phyloP scores from a whole-genome alignment of 768 basidiomycete species.

The Psilocybe subaeruginosa region DNA sequence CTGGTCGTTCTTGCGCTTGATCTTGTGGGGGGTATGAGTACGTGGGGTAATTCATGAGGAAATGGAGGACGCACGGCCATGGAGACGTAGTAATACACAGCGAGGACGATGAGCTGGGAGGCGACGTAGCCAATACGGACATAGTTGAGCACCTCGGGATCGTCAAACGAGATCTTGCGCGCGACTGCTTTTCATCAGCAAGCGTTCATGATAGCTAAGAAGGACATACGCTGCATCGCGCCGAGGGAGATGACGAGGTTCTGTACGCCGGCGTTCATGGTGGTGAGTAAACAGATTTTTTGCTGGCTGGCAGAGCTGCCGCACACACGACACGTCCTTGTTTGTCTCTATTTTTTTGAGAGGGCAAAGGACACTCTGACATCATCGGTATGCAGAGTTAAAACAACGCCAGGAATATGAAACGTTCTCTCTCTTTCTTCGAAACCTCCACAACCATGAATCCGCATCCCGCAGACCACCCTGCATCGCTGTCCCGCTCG shows the following conservation, averaged over 20 bases:
- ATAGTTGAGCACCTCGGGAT: constrained; percentile 79
- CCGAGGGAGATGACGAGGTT: constrained; percentile 91
- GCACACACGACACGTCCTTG: constrained; percentile 6
- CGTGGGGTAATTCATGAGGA: background rate
- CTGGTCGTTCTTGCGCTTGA: constrained; percentile 94
- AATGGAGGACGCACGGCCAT: constrained; percentile 54
- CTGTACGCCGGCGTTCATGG: constrained; percentile 75
- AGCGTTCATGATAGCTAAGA: background rate
- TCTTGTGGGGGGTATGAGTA: constrained; percentile 43
- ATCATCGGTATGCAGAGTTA: background rate
- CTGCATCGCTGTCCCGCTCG: constrained; percentile 14
- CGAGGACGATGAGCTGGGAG: constrained; percentile 73
- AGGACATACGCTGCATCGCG: constrained; percentile 80
- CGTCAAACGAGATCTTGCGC: constrained; percentile 87
- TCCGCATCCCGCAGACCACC: background rate
- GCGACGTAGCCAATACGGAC: constrained; percentile 84
- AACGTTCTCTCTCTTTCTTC: too few species aligned
- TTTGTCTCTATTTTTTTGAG: constrained; percentile 1
- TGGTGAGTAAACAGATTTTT: constrained; percentile 20
- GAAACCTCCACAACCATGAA: background rate
- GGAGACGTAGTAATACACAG: constrained; percentile 80
- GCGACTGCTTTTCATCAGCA: constrained; percentile 59
- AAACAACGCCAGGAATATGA: too few species aligned
- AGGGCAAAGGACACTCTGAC: background rate
- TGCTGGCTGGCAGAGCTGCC: background rate